A percentile compares a stretch with the other conserved stretches of the same genome.
These are phyloP conservation scores for Exophiala viscosa DNA, from an alignment of 2,329 filamentous ascomycete genomes.

Conservation along the genomic window DNA sequence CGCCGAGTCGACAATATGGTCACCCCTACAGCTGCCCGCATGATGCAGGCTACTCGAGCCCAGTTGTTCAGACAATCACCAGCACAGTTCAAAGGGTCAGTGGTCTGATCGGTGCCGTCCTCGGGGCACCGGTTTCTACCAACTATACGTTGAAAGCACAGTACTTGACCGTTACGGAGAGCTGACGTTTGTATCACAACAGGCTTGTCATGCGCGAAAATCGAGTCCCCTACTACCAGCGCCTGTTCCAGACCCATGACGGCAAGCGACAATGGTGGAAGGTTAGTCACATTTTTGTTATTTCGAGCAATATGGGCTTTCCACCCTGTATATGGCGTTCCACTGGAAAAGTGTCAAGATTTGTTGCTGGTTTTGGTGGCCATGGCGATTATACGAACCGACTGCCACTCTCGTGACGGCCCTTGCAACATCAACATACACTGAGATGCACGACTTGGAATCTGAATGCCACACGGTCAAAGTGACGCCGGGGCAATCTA, in stretches of 20 bases:
- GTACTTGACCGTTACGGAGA: background rate
- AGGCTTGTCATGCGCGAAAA: conserved; percentile 62
- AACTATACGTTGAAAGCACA: background rate
- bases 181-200: conserved; percentile 10
- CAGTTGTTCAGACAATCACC: conserved; percentile 25
- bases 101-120: background rate
- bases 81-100: conserved; percentile 16
- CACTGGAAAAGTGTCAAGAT: no score
- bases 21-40: conserved; percentile 28
- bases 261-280: conserved; percentile 65
- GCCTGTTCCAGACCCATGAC: conserved; percentile 63
- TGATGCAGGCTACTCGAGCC: conserved; percentile 30
- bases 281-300: conserved; percentile 46
- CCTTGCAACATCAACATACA: no score
- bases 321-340: no score
- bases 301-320: no score
- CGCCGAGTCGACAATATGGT: conserved; percentile 26
- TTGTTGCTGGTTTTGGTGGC: background rate
- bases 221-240: conserved; percentile 65
- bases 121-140: background rate
- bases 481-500: no score
- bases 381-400: no score
- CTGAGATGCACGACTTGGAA: no score
- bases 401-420: no score
- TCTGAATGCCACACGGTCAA: no score